Evolutionary conservation across 352 stramenopile species (phyloP).

Genomic region (Globisporangium heterothallicum): DNA sequence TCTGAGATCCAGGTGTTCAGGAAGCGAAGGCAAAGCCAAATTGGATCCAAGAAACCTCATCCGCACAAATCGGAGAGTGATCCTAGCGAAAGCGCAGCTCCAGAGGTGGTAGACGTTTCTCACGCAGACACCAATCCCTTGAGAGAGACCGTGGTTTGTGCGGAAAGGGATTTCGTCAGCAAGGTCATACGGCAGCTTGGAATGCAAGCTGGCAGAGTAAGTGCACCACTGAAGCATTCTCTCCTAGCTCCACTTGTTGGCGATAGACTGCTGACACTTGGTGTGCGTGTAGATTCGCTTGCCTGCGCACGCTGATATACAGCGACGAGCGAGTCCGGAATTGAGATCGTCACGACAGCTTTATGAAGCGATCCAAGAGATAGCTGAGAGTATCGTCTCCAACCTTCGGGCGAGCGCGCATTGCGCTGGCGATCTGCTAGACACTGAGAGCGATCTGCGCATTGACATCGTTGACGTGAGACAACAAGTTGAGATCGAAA

Average conservation of each 20-base stretch:
- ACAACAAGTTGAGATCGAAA: constrained; percentile 11
- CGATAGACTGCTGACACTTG: background rate
- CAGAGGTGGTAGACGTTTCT: background rate
- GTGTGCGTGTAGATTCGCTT: constrained; percentile 15
- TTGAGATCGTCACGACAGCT: constrained; percentile 7
- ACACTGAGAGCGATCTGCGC: constrained; percentile 3
- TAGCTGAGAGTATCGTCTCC: constrained; percentile 13
- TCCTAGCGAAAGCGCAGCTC: background rate
- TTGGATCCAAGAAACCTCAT: background rate
- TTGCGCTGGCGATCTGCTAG: background rate
- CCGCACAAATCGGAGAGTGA: background rate
- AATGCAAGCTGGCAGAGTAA: background rate
- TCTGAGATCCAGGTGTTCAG: background rate
- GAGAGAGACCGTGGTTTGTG: background rate
- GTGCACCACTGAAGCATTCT: background rate
- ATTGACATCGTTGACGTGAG: constrained; percentile 5
- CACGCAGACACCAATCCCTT: too few relatives aligned
- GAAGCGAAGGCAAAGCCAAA: background rate
- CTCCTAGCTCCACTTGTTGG: background rate
- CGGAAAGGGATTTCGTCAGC: constrained; percentile 1
- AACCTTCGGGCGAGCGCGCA: too few relatives aligned
- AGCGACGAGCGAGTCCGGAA: background rate
- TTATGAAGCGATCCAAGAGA: constrained; percentile 20
- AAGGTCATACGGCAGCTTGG: constrained; percentile 1
- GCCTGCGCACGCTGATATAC: constrained; percentile 5